Conservation (phyloP, 1,284 basidiomycete genomes). For the Pisolithus thermaeus region DNA sequence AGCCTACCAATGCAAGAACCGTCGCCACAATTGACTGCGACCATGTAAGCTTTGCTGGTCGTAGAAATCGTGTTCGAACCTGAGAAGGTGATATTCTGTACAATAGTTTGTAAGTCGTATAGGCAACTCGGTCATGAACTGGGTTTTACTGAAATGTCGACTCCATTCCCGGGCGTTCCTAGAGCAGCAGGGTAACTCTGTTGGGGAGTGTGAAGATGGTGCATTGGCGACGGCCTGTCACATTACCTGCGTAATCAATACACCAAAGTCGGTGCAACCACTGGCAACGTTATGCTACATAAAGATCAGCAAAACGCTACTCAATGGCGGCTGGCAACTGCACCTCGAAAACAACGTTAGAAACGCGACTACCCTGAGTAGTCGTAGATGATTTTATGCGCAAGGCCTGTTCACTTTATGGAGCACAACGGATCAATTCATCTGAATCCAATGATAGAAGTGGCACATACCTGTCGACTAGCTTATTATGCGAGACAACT, state of each 20-base stretch:
- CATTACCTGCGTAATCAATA: constrained; percentile 36
- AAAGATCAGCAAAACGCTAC: constrained; percentile 1
- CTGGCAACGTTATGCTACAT: constrained; percentile 38
- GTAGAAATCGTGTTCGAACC: constrained; percentile 34
- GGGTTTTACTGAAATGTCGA: constrained; percentile 23
- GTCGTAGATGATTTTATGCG: constrained; percentile 41
- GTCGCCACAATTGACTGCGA: constrained; percentile 41
- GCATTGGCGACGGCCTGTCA: too few species aligned
- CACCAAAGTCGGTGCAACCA: constrained; percentile 36
- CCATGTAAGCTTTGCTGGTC: constrained; percentile 28
- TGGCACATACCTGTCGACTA: constrained; percentile 34
- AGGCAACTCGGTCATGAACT: neutral
- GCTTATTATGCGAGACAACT: constrained; percentile 42
- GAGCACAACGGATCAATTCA: constrained; percentile 4
- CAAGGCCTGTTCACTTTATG: constrained; percentile 34
- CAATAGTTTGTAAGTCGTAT: neutral
- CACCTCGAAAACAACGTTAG: constrained; percentile 38
- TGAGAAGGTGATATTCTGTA: constrained; percentile 36
- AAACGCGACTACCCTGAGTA: constrained; percentile 36
- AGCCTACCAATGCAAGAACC: constrained; percentile 37
- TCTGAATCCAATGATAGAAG: neutral
- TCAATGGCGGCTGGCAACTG: constrained; percentile 2
- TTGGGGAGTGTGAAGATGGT: neutral
- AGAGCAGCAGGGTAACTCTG: constrained; percentile 39
- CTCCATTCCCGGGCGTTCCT: constrained; percentile 46